Evolutionary conservation across 75 land plant species (phyloP).

Genomic region (Cupressus sempervirens): DNA sequence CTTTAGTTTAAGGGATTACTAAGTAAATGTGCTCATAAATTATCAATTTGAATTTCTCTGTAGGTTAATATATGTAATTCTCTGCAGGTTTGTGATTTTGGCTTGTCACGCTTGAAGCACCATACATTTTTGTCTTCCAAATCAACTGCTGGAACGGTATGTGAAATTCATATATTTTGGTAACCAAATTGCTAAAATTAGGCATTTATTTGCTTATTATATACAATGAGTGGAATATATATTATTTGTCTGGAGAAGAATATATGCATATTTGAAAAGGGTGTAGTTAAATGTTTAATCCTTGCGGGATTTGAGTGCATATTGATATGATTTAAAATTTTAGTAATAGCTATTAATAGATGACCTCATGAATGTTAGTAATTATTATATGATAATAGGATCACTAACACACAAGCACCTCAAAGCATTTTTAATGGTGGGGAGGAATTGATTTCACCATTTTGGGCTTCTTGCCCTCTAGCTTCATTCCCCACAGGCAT

Average conservation of each 20-base stretch:
- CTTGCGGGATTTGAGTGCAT: not conserved
- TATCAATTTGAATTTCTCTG: not conserved
- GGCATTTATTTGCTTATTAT: not conserved
- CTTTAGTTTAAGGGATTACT: not conserved
- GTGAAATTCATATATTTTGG: slow-evolving; percentile 8
- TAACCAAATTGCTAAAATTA: not conserved
- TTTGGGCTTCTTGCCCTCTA: not conserved
- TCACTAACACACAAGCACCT: too few relatives aligned
- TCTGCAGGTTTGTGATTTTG: slow-evolving; percentile 98
- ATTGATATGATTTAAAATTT: too few relatives aligned
- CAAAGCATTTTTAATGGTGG: not conserved
- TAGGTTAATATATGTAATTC: not conserved
- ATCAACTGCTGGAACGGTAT: slow-evolving; percentile 97
- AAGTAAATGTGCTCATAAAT: not conserved
- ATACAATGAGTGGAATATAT: not conserved
- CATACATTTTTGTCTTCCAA: slow-evolving; percentile 94
- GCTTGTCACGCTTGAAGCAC: slow-evolving; percentile 93
- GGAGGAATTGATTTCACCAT: not conserved
- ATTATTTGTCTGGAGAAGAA: not conserved
- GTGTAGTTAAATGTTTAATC: too few relatives aligned
- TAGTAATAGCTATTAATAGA: too few relatives aligned
- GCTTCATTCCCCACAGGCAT: not conserved
- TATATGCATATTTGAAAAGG: not conserved
- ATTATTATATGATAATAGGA: too few relatives aligned
- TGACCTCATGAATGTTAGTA: too few relatives aligned